These are phyloP conservation scores for Candida ascalaphidarum DNA, from an alignment of 805 yeast species.

Conservation along the genomic window DNA sequence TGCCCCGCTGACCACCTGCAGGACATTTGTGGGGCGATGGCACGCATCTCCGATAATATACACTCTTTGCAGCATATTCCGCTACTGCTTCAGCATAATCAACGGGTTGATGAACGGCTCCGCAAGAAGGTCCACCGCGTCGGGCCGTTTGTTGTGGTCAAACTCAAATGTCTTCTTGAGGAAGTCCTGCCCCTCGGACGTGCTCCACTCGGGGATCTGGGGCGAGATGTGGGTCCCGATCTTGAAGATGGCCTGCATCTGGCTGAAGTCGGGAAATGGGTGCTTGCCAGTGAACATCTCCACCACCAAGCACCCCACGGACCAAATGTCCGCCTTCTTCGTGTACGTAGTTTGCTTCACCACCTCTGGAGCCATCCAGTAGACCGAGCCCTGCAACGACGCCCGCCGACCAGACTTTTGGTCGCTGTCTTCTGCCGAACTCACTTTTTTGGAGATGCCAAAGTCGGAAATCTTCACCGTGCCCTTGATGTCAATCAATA, in stretches of 20 bases:
- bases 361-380: constrained; percentile 99
- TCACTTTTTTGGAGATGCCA: constrained; percentile 56
- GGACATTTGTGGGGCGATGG: too few relatives aligned
- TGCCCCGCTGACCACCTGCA: too few relatives aligned
- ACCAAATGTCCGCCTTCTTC: constrained; percentile 93
- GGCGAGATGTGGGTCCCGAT: constrained; percentile 86
- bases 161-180: constrained; percentile 59
- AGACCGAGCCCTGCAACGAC: constrained; percentile 86
- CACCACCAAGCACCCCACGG: constrained; percentile 86
- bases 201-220: constrained; percentile 64
- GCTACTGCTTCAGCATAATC: constrained; percentile 29
- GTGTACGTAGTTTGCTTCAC: constrained; percentile 90
- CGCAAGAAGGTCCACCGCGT: constrained; percentile 58
- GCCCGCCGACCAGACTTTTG: constrained; percentile 44
- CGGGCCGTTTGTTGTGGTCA: constrained; percentile 66
- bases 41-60: too few relatives aligned
- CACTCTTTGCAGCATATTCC: too few relatives aligned
- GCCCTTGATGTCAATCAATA: constrained; percentile 71
- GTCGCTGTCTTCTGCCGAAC: constrained; percentile 10
- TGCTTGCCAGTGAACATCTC: constrained; percentile 96
- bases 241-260: constrained; percentile 94
- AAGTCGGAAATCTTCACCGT: constrained; percentile 81
- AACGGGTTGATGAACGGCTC: constrained; percentile 54
- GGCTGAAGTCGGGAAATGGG: constrained; percentile 91
- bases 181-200: constrained; percentile 62